phyloP scores from a whole-genome alignment of 805 yeast genomes.

The Metschnikowia peoriensis region DNA sequence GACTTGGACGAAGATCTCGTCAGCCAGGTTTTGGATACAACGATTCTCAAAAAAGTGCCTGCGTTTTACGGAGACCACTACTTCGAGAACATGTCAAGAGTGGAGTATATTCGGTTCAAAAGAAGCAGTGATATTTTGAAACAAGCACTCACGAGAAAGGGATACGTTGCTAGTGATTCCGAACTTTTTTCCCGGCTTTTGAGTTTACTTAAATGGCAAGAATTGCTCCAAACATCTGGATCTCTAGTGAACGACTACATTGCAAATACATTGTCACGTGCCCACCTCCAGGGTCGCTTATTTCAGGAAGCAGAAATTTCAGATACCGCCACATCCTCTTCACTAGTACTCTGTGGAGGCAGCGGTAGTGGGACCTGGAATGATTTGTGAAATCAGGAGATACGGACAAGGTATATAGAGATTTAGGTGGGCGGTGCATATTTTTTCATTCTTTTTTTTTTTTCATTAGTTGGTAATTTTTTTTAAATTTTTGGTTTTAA shows the following conservation, averaged over 20 bases:
- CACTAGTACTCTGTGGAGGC: slow-evolving; percentile 19
- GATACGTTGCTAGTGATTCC: slow-evolving; percentile 8
- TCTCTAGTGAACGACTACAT: slow-evolving; percentile 20
- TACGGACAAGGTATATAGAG: background rate
- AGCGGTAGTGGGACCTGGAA: slow-evolving; percentile 17
- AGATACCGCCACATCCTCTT: slow-evolving; percentile 21
- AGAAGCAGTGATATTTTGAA: slow-evolving; percentile 13
- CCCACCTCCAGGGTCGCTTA: slow-evolving; percentile 5
- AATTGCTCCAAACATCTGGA: slow-evolving; percentile 15
- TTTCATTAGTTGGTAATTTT: no score
- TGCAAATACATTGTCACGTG: slow-evolving; percentile 19
- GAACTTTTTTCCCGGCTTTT: slow-evolving; percentile 14
- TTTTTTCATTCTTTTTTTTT: no score
- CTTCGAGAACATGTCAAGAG: slow-evolving; percentile 16
- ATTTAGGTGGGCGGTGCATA: background rate
- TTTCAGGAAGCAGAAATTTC: slow-evolving; percentile 14
- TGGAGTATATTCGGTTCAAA: slow-evolving; percentile 14
- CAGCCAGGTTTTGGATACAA: slow-evolving; percentile 11
- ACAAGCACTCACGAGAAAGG: slow-evolving; percentile 15
- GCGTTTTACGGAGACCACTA: slow-evolving; percentile 18
- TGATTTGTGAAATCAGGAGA: slow-evolving; percentile 9
- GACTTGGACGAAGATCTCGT: slow-evolving; percentile 19
- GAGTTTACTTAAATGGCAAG: slow-evolving; percentile 17
- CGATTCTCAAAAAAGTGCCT: slow-evolving; percentile 12
- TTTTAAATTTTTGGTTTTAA: no score